Evolutionary conservation across 2,329 filamentous ascomycete species (phyloP).

Genomic region (Colletotrichum euphorbiae): DNA sequence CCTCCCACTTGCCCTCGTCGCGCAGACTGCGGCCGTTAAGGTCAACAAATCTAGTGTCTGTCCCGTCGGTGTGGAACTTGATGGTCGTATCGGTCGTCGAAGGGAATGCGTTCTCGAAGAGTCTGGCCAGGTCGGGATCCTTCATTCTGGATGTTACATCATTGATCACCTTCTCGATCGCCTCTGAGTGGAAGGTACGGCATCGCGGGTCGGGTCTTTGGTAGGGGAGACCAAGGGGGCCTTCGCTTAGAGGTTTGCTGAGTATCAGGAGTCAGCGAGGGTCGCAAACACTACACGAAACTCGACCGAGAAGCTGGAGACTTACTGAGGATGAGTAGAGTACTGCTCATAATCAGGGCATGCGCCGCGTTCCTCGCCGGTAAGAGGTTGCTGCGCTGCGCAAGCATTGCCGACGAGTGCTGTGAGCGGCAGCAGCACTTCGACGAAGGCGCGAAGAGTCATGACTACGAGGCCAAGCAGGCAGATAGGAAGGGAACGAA

Average conservation of each 20-base stretch:
- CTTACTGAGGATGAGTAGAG: slow-evolving; percentile 54
- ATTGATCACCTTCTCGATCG: slow-evolving; percentile 88
- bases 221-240: slow-evolving; percentile 83
- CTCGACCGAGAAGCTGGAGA: neutral
- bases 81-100: slow-evolving; percentile 92
- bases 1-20: slow-evolving; percentile 78
- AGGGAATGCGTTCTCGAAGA: slow-evolving; percentile 96
- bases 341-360: slow-evolving; percentile 58
- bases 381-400: slow-evolving; percentile 36
- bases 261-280: slow-evolving; percentile 21
- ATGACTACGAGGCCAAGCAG: slow-evolving; percentile 29
- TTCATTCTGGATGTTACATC: slow-evolving; percentile 84
- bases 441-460: slow-evolving; percentile 23
- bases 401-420: slow-evolving; percentile 40
- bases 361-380: slow-evolving; percentile 43
- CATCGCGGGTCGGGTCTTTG: slow-evolving; percentile 86
- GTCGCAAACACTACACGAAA: neutral
- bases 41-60: slow-evolving; percentile 47
- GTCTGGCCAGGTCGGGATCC: slow-evolving; percentile 86
- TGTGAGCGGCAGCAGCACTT: slow-evolving; percentile 40
- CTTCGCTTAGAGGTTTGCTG: slow-evolving; percentile 83
- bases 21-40: slow-evolving; percentile 45
- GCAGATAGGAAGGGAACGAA: neutral
- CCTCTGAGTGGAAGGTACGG: slow-evolving; percentile 87
- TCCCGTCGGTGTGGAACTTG: slow-evolving; percentile 82